These are phyloP conservation scores for Ceriops zippeliana DNA, from an alignment of 345 rosid genomes.

Conservation along the genomic window DNA sequence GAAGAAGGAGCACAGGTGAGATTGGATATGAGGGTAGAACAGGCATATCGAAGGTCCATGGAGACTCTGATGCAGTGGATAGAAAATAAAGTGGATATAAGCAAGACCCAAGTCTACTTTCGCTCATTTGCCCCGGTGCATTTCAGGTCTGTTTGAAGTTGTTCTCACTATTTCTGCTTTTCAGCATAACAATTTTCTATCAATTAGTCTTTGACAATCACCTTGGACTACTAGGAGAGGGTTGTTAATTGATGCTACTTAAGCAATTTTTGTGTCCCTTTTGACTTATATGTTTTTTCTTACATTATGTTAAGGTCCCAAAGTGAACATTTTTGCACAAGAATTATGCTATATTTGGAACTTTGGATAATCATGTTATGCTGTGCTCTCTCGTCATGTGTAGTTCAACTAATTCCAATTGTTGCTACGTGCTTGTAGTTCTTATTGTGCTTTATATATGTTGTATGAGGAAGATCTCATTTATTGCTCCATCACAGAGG, in stretches of 20 bases:
- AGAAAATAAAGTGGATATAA: conserved; percentile 50
- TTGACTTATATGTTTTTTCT: too few relatives aligned
- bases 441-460: not conserved
- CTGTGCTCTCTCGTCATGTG: too few relatives aligned
- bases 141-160: conserved; percentile 63
- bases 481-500: conserved; percentile 30
- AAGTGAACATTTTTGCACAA: too few relatives aligned
- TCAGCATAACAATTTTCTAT: not conserved
- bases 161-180: not conserved
- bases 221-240: too few relatives aligned
- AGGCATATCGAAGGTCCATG: conserved; percentile 59
- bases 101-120: conserved; percentile 74
- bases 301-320: too few relatives aligned
- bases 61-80: conserved; percentile 76
- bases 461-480: conserved; percentile 4
- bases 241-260: too few relatives aligned
- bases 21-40: conserved; percentile 51
- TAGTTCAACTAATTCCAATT: too few relatives aligned
- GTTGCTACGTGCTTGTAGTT: too few relatives aligned
- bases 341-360: too few relatives aligned
- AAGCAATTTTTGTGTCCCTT: too few relatives aligned
- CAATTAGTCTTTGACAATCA: too few relatives aligned
- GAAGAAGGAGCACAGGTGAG: conserved; percentile 69
- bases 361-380: too few relatives aligned
- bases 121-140: conserved; percentile 93